Evolutionary conservation across 306 rosid genomes (phyloP), one percentile per base, ranked within the genome.

Genomic region (Styphnolobium japonicum): DNA sequence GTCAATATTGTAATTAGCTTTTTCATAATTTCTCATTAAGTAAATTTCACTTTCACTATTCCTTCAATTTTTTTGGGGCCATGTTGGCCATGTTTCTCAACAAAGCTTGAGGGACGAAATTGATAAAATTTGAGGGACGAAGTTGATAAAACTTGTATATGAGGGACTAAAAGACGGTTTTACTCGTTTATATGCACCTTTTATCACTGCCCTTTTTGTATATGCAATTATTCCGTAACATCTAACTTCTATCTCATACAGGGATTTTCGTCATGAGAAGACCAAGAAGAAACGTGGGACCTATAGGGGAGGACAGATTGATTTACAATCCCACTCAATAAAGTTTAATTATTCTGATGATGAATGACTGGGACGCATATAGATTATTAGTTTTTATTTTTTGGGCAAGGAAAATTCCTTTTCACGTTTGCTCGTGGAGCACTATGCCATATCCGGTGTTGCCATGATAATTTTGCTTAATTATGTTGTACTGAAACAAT

Each of bases 221-320:
- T 69, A 43, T 61, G 49, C 63, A 40, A 51, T 18, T 2, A 18
- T 60, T 66, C 25, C 34, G 43, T 65, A 71, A 55, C 73, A n/a
- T 64, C 14, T 34, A 48, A 58, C 1, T 39, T 60, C 4, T 51
- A 16, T 48, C 46, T 67, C 7, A 5, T 25, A 10, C 90, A 96
- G 99, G 92, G 96, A 66, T 80, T 96, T 96, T 70, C 97, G 99
- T 78, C 99, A 93, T 18, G 97, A 96, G 88, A 96, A 93, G 88
- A 96, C 99, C 52, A 94, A 96, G 93, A 96, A 93, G 88, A 96
- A 96, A 81, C 99, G 98, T 68, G 99, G 99, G 45, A 23, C 71
- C 34, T 96, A 96, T 75, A 88, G 97, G 49, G 98, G 99, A 66
- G 99, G 99, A 52, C 88, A 73, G 73, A 91, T 96, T 57, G 99